phyloP scores from a whole-genome alignment of 768 basidiomycete species.

The Hemileccinum rubropunctum region DNA sequence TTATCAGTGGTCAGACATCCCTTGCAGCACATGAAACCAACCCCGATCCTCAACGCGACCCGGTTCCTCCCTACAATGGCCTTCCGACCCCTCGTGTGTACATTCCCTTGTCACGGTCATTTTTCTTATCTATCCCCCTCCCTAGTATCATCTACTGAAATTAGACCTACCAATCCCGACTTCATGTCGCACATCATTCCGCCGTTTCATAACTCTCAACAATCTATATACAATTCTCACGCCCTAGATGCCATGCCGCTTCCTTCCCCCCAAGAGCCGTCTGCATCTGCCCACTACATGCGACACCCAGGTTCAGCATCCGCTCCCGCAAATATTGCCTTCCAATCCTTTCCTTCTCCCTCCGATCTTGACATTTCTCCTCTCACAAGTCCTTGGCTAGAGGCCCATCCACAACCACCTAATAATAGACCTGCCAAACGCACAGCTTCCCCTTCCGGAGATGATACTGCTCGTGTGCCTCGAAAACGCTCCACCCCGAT shows the following conservation, averaged over 20 bases:
- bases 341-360: constrained; percentile 48
- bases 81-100: constrained; percentile 68
- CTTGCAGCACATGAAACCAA: constrained; percentile 37
- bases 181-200: constrained; percentile 64
- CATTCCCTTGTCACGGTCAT: constrained; percentile 6
- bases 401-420: constrained; percentile 45
- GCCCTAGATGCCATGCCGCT: constrained; percentile 25
- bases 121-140: constrained; percentile 12
- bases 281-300: constrained; percentile 27
- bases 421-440: constrained; percentile 42
- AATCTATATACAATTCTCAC: constrained; percentile 26
- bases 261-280: constrained; percentile 30
- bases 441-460: constrained; percentile 53
- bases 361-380: constrained; percentile 73
- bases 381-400: constrained; percentile 79
- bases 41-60: constrained; percentile 35
- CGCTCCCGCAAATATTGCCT: constrained; percentile 74
- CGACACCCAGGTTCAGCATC: constrained; percentile 49
- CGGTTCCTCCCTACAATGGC: constrained; percentile 41
- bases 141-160: constrained; percentile 61
- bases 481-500: constrained; percentile 55
- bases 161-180: constrained; percentile 57
- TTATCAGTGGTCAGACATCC: constrained; percentile 50
- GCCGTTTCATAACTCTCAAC: constrained; percentile 35
- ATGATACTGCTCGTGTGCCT: constrained; percentile 45